Evolutionary conservation across 257 asterid genomes (phyloP), one percentile per base, ranked within the genome.

Genomic region (Plectranthus barbatus): DNA sequence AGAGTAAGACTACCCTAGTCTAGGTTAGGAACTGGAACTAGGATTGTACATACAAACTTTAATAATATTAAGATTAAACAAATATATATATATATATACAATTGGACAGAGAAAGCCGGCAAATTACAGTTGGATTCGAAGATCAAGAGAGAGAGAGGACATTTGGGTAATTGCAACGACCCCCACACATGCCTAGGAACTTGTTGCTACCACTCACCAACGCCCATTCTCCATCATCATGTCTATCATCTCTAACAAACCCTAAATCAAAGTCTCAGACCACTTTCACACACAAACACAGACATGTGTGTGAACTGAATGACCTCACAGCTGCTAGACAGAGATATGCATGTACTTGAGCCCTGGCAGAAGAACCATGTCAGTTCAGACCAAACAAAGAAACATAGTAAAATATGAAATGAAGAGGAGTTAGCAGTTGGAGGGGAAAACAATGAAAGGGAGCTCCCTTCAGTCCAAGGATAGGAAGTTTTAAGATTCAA

Each of bases 391-490:
- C 11, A 56, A 18, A 7, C 11, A 56, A 18, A 26, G n/a, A 0
- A 8, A 6, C 0, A n/a, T 4, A 19, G n/a, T 7, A 17, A 4
- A 18, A 9, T 2, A n/a, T 31, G 36, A 14, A 1, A 34, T 15
- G 6, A 36, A 5, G 17, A 31, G 0, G 4, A 19, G 34, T 9
- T 20, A 12, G 37, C 11, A 40, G 15, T 2, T 0, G 1, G 17
- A 12, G 6, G 3, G 0, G 13, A n/a, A 53, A 4, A 9, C 0
- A 0, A 54, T 4, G 18, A 21, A 62, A 88, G 95, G 95, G 97
- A 91, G 98, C 98, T 91, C 98, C 98, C 98, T 91, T 91, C 98
- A 91, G 98, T 91, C 96, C 98, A 91, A 91, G 88, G 68, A 83
- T 83, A 26, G 80, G 89, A 76, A 88, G 77, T 79, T 72, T 68